Base-by-base conservation (phyloP, 2,329 filamentous ascomycete genomes). In the Furcasterigmium furcatum region DNA sequence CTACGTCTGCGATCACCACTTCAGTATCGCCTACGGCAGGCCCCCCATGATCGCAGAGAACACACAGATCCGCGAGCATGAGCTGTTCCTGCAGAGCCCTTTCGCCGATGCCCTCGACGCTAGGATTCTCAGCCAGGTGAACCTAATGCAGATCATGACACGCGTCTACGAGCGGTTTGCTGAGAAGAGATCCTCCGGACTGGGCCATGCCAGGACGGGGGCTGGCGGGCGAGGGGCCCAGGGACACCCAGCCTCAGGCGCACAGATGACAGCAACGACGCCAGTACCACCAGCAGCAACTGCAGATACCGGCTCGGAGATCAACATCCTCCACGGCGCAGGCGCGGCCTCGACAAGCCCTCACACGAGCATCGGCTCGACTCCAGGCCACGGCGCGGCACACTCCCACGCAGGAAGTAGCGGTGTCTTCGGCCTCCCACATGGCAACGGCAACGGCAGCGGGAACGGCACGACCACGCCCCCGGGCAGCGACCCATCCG, bases 1-100 rank as follows among this genome's bases (percentile, higher is more conserved):
- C 0, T 62, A 61, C 41, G 55, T 62, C 1, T 63, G 60, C 46
- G 59, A 64, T 16, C 60, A 58, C 27, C 61, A 64, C 38, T 61
- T 62, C 43, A 60, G 58, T 35, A 61, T 63, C 35, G 59, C 59
- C 3, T 63, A 62, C 27, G 59, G 60, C 2, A 55, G 61, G 3
- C 60, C 61, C 12, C 56, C 60, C 1, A 58, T 60, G 48, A 60
- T 62, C 22, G 56, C 46, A 46, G 52, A 27, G 34, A 52, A 43
- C 21, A 52, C 38, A 14, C 51, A 46, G 27, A 53, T 58, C 9
- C 47, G 52, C 21, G 58, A 58, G 27, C 52, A 58, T 14, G 58
- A 61, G 41, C 47, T 49, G 12, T 61, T 64, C 30, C 48, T 60
- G 10, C 46, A 51, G 2, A 51, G 47, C 2, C 55, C 59, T 5